Conservation (phyloP, 768 basidiomycete species). For the Lentinula sp. region DNA sequence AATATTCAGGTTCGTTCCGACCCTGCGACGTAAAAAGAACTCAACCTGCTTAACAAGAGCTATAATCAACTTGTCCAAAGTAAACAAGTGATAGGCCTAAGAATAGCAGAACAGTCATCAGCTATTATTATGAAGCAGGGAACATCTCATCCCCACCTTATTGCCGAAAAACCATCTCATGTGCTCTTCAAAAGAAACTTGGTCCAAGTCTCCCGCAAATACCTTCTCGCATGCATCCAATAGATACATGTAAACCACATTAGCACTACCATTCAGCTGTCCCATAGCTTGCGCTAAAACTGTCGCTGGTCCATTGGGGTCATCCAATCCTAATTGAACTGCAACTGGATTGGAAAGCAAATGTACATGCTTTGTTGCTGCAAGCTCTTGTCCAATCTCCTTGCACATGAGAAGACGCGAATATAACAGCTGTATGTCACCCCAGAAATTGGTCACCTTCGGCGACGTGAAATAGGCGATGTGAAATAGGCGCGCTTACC, state of each 20-base stretch:
- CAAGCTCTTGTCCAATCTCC: constrained; percentile 66
- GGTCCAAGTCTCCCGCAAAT: constrained; percentile 91
- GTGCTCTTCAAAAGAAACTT: constrained; percentile 89
- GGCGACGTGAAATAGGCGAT: constrained; percentile 9
- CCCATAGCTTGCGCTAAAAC: constrained; percentile 65
- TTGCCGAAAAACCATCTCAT: constrained; percentile 93
- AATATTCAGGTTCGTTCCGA: background rate
- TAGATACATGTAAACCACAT: constrained; percentile 83
- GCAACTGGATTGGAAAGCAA: constrained; percentile 77
- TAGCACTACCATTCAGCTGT: constrained; percentile 44
- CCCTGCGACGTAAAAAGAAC: constrained; percentile 15
- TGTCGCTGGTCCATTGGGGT: constrained; percentile 69
- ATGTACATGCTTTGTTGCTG: constrained; percentile 58
- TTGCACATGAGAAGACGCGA: constrained; percentile 83
- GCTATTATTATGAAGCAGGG: background rate
- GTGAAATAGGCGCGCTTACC: constrained; percentile 34
- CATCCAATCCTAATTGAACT: constrained; percentile 78
- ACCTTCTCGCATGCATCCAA: constrained; percentile 89
- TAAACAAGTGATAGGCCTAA: constrained; percentile 89
- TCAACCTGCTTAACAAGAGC: constrained; percentile 87
- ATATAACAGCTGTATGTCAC: constrained; percentile 66
- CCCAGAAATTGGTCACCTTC: constrained; percentile 10
- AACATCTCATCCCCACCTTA: constrained; percentile 41
- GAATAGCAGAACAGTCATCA: constrained; percentile 19
- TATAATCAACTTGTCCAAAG: constrained; percentile 87